These are phyloP conservation scores for Nevesoporus exiguus DNA, from an alignment of 768 basidiomycete species.

Conservation along the genomic window DNA sequence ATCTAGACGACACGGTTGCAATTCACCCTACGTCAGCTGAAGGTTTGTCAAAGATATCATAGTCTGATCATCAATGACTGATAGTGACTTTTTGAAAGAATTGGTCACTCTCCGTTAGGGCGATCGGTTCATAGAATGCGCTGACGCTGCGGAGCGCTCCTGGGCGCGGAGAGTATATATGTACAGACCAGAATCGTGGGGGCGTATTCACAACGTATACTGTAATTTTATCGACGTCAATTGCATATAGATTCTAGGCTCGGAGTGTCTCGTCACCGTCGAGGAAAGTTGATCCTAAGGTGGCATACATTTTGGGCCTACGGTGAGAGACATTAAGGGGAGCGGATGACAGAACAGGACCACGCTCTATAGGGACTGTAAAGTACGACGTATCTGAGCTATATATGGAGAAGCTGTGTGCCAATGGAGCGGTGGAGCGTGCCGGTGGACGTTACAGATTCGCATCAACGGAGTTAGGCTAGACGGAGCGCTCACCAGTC, in stretches of 20 bases:
- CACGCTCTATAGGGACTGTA: no score
- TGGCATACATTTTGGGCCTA: no score
- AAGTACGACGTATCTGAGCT: no score
- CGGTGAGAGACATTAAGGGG: no score
- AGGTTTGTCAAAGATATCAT: conserved; percentile 45
- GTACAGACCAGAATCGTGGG: neutral
- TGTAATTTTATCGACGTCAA: neutral
- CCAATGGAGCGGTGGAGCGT: no score
- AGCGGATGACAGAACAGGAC: no score
- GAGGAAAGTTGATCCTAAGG: no score
- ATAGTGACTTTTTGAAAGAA: conserved; percentile 36
- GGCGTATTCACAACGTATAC: neutral
- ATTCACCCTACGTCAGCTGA: conserved; percentile 89
- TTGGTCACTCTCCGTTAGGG: conserved; percentile 52
- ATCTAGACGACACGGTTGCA: conserved; percentile 85
- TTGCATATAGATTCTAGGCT: neutral
- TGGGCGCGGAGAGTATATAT: neutral
- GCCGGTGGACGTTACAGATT: no score
- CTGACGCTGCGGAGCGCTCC: neutral
- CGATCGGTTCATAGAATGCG: neutral
- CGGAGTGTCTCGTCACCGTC: no score
- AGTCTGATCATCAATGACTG: conserved; percentile 8
- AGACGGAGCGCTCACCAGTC: no score
- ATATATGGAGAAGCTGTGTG: no score
- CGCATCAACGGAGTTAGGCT: no score